Conservation (phyloP, 495 filamentous ascomycete genomes). For the Letharia lupina region DNA sequence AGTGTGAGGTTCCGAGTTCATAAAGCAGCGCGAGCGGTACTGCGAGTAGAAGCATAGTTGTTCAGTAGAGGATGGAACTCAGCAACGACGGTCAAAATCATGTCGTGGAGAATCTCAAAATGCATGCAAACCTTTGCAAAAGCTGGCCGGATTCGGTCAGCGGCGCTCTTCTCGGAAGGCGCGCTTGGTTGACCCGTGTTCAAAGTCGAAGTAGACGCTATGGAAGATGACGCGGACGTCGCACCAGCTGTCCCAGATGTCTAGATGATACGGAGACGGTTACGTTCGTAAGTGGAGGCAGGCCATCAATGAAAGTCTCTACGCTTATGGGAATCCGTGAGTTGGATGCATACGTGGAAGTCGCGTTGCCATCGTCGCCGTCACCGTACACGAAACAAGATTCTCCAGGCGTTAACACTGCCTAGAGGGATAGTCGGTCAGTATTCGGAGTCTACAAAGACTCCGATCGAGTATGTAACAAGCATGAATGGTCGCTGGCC, state of each 20-base stretch:
- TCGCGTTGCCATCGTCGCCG: conserved; percentile 7
- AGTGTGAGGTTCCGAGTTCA: too few relatives aligned
- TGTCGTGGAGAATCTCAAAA: too few relatives aligned
- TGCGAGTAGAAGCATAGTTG: too few relatives aligned
- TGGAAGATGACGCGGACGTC: neutral
- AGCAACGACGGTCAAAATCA: too few relatives aligned
- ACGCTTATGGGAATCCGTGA: conserved; percentile 9
- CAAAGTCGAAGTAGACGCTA: conserved; percentile 10
- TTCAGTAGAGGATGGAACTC: too few relatives aligned
- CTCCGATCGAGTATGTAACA: conserved; percentile 3
- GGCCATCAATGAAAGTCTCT: conserved; percentile 6
- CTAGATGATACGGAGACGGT: conserved; percentile 4
- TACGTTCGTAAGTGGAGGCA: conserved; percentile 9
- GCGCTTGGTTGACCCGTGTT: neutral
- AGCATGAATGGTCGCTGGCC: neutral
- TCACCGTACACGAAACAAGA: conserved; percentile 13
- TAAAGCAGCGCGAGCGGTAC: too few relatives aligned
- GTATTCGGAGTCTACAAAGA: neutral
- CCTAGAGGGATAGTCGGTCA: conserved; percentile 5
- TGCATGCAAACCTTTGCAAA: neutral
- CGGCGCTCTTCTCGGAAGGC: conserved; percentile 4
- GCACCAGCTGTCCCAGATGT: conserved; percentile 1
- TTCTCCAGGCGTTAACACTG: conserved; percentile 1
- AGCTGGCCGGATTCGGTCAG: neutral
- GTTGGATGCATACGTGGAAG: conserved; percentile 7